Evolutionary conservation across 768 basidiomycete genomes (phyloP).

Genomic region (Tylopilus vinaceipallidus): DNA sequence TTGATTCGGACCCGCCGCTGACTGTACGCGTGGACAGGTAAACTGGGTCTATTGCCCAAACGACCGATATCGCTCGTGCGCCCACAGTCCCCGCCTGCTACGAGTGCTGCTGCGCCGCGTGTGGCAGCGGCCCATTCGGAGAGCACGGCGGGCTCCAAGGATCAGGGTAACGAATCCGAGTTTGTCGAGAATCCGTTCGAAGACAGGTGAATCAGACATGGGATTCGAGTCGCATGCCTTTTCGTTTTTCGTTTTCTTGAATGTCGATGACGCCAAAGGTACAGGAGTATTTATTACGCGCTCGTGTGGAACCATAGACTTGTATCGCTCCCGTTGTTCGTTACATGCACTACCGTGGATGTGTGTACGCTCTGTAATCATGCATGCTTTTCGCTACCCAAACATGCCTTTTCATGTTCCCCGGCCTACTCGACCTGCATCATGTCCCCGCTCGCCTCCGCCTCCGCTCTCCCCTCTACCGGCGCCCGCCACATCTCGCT

Average conservation of each 20-base stretch:
- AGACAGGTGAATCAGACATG: no score
- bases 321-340: neutral
- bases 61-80: conserved; percentile 61
- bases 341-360: neutral
- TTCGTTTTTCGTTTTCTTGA: no score
- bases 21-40: conserved; percentile 40
- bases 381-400: no score
- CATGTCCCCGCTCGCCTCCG: conserved; percentile 27
- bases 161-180: conserved; percentile 62
- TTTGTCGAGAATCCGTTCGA: conserved; percentile 78
- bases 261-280: no score
- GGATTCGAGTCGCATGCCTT: no score
- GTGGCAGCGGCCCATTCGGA: conserved; percentile 8
- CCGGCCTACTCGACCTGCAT: neutral
- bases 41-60: conserved; percentile 71
- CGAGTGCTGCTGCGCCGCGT: neutral
- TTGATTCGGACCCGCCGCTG: neutral
- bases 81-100: conserved; percentile 29
- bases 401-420: neutral
- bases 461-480: neutral
- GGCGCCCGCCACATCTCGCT: conserved; percentile 48
- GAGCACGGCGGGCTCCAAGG: conserved; percentile 25
- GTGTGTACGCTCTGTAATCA: neutral
- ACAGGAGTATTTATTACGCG: no score
- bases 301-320: neutral